Conservation (phyloP, 2,329 filamentous ascomycete genomes). For the Pestalotiopsis sp. region DNA sequence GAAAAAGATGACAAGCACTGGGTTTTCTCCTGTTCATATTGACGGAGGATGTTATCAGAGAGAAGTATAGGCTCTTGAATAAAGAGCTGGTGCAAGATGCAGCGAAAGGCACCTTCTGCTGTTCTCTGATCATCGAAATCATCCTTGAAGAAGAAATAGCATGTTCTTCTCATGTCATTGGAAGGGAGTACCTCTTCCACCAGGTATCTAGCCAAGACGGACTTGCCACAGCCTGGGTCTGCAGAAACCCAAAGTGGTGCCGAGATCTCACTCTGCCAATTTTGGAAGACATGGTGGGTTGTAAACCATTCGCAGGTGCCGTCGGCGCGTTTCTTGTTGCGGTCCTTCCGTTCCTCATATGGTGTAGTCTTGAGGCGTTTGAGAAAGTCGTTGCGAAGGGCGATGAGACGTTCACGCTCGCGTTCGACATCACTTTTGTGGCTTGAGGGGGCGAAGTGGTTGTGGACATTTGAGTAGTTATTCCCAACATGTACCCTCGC, state of each 20-base stretch:
- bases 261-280: conserved; percentile 22
- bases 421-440: too few relatives aligned
- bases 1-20: conserved; percentile 23
- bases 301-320: conserved; percentile 23
- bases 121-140: conserved; percentile 36
- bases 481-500: too few relatives aligned
- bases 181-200: conserved; percentile 31
- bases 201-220: conserved; percentile 40
- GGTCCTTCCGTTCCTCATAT: conserved; percentile 20
- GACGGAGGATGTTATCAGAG: conserved; percentile 21
- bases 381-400: too few relatives aligned
- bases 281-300: conserved; percentile 15
- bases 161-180: conserved; percentile 23
- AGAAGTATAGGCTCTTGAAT: conserved; percentile 23
- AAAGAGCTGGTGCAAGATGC: conserved; percentile 42
- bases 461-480: too few relatives aligned
- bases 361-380: background rate
- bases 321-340: conserved; percentile 17
- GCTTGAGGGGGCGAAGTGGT: too few relatives aligned
- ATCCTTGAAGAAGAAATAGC: conserved; percentile 51
- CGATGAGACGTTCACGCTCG: too few relatives aligned
- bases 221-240: conserved; percentile 47
- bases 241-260: conserved; percentile 40
- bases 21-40: conserved; percentile 20
- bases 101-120: conserved; percentile 31